Evolutionary conservation across 148 eudicot species (phyloP).

Genomic region (Rhododendron simsii): DNA sequence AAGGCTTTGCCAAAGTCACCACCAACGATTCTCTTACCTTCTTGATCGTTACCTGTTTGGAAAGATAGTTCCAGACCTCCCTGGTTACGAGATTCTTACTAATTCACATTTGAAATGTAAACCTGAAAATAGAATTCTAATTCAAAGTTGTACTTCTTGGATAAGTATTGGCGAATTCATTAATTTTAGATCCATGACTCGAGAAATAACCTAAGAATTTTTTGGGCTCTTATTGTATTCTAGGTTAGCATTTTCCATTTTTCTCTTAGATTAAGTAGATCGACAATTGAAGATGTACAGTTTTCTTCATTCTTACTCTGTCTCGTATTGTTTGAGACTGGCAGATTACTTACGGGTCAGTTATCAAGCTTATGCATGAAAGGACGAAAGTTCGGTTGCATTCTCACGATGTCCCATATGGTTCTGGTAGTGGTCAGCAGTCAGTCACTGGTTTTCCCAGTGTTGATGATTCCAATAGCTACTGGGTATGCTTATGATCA

Average conservation of each 20-base stretch:
- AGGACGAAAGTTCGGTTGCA: constrained; percentile 76
- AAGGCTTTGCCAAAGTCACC: too few species aligned
- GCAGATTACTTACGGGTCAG: constrained; percentile 86
- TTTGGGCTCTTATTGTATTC: not conserved
- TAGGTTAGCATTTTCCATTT: not conserved
- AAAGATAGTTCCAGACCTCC: not conserved
- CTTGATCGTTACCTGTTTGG: too few species aligned
- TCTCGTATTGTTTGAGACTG: constrained; percentile 11
- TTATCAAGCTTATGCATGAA: constrained; percentile 87
- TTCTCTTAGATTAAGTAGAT: not conserved
- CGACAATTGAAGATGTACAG: not conserved
- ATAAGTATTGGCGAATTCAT: not conserved
- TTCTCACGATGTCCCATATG: constrained; percentile 94
- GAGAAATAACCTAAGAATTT: not conserved
- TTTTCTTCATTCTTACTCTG: not conserved
- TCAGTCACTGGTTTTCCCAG: constrained; percentile 88
- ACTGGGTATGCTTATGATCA: constrained; percentile 56
- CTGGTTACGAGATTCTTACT: not conserved
- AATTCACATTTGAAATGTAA: not conserved
- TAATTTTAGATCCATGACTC: not conserved
- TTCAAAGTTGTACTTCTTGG: not conserved
- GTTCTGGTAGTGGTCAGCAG: constrained; percentile 99
- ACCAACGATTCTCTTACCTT: too few species aligned
- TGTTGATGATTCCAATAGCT: constrained; percentile 93
- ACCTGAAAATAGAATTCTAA: not conserved